Conservation (phyloP, 768 basidiomycete species). For the Goffeauzyma gilvescens region DNA sequence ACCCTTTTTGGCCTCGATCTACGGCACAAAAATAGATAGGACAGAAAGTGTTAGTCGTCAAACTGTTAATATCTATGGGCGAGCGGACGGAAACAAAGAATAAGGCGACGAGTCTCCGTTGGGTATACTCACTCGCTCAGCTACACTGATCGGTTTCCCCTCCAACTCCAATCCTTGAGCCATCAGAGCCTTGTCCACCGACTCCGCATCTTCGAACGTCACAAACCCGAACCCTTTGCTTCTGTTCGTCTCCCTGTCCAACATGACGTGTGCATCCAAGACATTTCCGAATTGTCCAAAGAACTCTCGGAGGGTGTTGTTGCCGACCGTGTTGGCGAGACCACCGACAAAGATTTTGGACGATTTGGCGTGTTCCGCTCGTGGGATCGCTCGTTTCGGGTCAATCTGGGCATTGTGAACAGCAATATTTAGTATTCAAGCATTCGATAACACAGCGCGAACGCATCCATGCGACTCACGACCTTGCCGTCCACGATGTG, state of each 20-base stretch:
- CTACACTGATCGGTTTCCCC: conserved; percentile 72
- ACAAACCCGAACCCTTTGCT: conserved; percentile 35
- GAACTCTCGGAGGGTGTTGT: conserved; percentile 79
- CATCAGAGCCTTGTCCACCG: conserved; percentile 70
- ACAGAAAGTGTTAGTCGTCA: neutral
- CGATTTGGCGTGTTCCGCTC: conserved; percentile 75
- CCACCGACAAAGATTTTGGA: conserved; percentile 87
- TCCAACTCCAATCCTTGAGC: conserved; percentile 81
- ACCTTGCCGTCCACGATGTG: conserved; percentile 94
- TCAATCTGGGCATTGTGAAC: conserved; percentile 53
- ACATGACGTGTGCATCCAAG: conserved; percentile 95
- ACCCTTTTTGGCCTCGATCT: conserved; percentile 96
- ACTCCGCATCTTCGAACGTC: conserved; percentile 70
- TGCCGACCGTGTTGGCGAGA: conserved; percentile 74
- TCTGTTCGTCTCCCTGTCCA: conserved; percentile 81
- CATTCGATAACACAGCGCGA: conserved; percentile 3
- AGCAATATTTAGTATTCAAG: neutral
- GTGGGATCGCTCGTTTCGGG: conserved; percentile 95
- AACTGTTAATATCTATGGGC: neutral
- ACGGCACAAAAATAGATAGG: no score
- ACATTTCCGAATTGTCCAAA: conserved; percentile 89
- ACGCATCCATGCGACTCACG: conserved; percentile 39
- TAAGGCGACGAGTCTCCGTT: no score
- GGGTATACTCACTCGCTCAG: no score
- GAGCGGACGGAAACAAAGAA: neutral